Conservation (phyloP, 345 rosid species). For the Lumnitzera littorea region DNA sequence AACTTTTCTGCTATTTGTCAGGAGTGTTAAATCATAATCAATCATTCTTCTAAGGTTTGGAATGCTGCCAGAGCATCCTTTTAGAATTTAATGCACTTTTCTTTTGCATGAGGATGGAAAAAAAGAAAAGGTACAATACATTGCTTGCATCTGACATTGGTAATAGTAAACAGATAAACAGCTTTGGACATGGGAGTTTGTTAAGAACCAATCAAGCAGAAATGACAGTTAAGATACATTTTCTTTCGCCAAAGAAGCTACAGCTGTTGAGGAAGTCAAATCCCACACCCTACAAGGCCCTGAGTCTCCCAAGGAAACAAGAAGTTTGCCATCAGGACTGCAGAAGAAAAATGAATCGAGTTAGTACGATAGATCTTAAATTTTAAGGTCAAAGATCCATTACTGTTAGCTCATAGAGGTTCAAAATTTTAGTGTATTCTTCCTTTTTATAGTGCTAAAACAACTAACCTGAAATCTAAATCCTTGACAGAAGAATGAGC, state of each 20-base stretch:
- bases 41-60: too few relatives aligned
- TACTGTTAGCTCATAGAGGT: constrained; percentile 4
- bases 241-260: too few relatives aligned
- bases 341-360: constrained; percentile 6
- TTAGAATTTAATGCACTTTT: too few relatives aligned
- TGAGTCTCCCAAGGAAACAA: constrained; percentile 62
- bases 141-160: too few relatives aligned
- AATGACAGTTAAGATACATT: too few relatives aligned
- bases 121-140: not conserved
- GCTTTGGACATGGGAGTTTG: too few relatives aligned
- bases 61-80: too few relatives aligned
- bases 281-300: constrained; percentile 92
- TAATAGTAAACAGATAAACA: too few relatives aligned
- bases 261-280: constrained; percentile 21
- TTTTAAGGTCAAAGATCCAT: not conserved
- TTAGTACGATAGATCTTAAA: not conserved
- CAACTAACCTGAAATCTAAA: constrained; percentile 68
- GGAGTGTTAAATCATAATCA: too few relatives aligned
- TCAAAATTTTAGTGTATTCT: not conserved
- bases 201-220: too few relatives aligned
- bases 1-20: too few relatives aligned
- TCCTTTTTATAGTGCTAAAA: not conserved
- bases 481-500: constrained; percentile 62
- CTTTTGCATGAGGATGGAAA: too few relatives aligned
- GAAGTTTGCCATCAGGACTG: constrained; percentile 82